A percentile compares a stretch with the other conserved stretches of the same genome.
phyloP scores from a whole-genome alignment of 306 rosid species.

The Aeschynomene evenia region DNA sequence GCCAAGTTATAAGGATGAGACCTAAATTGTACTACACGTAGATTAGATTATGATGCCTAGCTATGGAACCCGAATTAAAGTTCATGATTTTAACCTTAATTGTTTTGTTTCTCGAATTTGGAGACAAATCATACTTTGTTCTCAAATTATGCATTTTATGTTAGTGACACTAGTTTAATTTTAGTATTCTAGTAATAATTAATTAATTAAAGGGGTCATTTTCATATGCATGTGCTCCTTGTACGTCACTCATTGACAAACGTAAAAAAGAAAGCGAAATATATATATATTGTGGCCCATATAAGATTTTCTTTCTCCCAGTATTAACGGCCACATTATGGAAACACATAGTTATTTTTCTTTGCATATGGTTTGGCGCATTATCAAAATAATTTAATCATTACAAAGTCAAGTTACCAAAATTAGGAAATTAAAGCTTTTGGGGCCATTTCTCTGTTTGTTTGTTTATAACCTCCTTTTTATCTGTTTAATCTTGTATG shows the following conservation, averaged over 20 bases:
- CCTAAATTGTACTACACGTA: constrained; percentile 14
- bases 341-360: neutral
- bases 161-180: neutral
- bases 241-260: constrained; percentile 31
- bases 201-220: constrained; percentile 38
- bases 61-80: neutral
- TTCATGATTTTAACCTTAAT: neutral
- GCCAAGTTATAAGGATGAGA: neutral
- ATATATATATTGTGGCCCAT: constrained; percentile 43
- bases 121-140: neutral
- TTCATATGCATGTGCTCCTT: constrained; percentile 54
- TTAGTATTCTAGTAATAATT: constrained; percentile 12
- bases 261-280: constrained; percentile 27
- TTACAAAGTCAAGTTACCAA: constrained; percentile 14
- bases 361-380: neutral
- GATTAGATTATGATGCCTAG: constrained; percentile 7
- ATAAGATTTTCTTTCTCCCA: constrained; percentile 41
- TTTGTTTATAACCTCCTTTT: neutral
- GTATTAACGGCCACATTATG: constrained; percentile 10
- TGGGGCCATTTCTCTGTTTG: neutral
- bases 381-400: neutral
- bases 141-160: neutral
- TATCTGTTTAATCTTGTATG: too few relatives aligned
- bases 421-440: neutral
- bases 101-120: neutral